A percentile compares a stretch with the other conserved stretches of the same genome.
phyloP scores from a whole-genome alignment of 192 early-diverging fungal species.

The Jimgerdemannia flammicorona region DNA sequence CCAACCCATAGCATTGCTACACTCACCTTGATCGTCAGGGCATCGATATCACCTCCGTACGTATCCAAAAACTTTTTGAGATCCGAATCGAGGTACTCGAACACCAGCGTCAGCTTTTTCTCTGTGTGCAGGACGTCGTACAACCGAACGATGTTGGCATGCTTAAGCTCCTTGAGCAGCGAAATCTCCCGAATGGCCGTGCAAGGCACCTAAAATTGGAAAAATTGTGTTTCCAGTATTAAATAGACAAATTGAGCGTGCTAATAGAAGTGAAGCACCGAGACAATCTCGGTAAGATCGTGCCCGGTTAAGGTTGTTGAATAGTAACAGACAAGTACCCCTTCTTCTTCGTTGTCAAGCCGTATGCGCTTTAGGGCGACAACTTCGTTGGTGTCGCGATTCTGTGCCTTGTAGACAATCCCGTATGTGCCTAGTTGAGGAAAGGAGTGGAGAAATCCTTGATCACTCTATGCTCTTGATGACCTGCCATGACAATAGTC shows the following conservation, averaged over 20 bases:
- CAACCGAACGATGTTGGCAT: slow-evolving; percentile 86
- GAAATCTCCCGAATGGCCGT: slow-evolving; percentile 88
- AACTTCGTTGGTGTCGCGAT: slow-evolving; percentile 91
- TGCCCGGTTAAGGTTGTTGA: neutral
- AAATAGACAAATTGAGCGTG: neutral
- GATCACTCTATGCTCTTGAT: slow-evolving; percentile 4
- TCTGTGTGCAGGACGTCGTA: slow-evolving; percentile 98
- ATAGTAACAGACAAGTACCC: slow-evolving; percentile 42
- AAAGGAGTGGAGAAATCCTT: neutral
- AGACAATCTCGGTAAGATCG: too few relatives aligned
- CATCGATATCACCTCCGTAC: slow-evolving; percentile 77
- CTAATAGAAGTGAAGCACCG: too few relatives aligned
- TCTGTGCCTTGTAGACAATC: slow-evolving; percentile 99
- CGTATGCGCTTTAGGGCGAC: slow-evolving; percentile 96
- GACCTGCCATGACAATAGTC: neutral
- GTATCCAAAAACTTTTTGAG: slow-evolving; percentile 98
- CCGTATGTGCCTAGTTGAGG: slow-evolving; percentile 79
- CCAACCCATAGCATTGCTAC: neutral
- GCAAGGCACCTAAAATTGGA: slow-evolving; percentile 60
- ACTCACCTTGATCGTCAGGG: slow-evolving; percentile 78
- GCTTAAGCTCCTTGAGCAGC: slow-evolving; percentile 79
- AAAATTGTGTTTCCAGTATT: neutral
- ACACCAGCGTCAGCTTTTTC: slow-evolving; percentile 96
- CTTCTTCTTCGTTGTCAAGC: slow-evolving; percentile 87
- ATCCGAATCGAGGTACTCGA: slow-evolving; percentile 98